Base-by-base conservation (phyloP, 306 rosid species). In the Purshia tridentata region DNA sequence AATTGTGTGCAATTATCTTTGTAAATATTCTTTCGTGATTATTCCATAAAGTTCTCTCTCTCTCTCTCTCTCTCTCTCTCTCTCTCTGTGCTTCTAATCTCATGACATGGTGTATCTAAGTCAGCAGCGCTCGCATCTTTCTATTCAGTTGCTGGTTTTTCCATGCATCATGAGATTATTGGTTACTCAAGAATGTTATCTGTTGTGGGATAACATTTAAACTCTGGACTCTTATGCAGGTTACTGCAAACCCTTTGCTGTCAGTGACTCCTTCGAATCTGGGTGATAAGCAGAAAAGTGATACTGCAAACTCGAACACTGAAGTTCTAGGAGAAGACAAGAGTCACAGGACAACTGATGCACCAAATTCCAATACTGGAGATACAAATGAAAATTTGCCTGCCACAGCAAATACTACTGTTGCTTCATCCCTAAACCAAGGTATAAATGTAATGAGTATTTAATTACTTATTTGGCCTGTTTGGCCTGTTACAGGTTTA, bases 141-240 rank as follows among this genome's bases (percentile, higher is more conserved):
- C 1, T 23, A 23, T 23, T 0, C 35, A 23, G 35, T 23, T 23
- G 1, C 35, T 23, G 35, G 61, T 9, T 8, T 8, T 44, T 8
- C 47, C 47, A 5, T 44, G 47, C 47, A 44, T 5, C 47, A 5
- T 44, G 8, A 44, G 47, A 44, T 44, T 5, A 44, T 44, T 44
- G 47, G 47, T 44, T 44, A 44, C 9, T 44, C 6, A 12, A 19
- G 35, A 4, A 56, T 41, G 20, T 69, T 71, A 60, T 77, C 44
- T 73, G 69, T 75, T 49, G 14, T 23, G 8, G 13, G 56, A 66
- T 74, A 47, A 11, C 65, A 65, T 70, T 23, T 49, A 57, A 73
- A 72, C 66, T 56, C 72, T 63, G 18, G 70, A 47, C 60, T 77
- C n/a, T 67, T 54, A 14, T 82, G 74, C 88, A 95, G 98, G 84